Evolutionary conservation across 306 rosid genomes (phyloP), one percentile per base, ranked within the genome.

Genomic region (Crotalaria pallida): DNA sequence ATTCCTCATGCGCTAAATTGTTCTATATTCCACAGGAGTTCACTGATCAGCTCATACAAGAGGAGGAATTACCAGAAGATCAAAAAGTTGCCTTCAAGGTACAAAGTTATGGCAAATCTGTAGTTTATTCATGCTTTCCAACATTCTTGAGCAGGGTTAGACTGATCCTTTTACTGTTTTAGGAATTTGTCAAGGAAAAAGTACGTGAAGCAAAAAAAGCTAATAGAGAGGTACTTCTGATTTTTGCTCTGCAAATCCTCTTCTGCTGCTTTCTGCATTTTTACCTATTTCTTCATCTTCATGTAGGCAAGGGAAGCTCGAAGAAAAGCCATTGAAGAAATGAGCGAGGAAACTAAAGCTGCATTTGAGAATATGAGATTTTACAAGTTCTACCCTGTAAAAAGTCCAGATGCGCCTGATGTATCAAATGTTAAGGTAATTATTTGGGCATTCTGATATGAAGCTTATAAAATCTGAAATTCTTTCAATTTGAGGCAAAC

Each of bases 111-210:
- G 16, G 13, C 26, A 33, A 29, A 65, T 18, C 38, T 41, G 49
- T 65, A 7, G 34, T 33, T 29, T 0, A 6, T 47, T 26, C 9
- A 38, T n/a, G 41, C 44, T 45, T 51, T 47, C 36, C 12, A 19
- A 63, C 15, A 33, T 18, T 70, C 17, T 24, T 1, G n/a, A 29
- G 43, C 52, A 17, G 34, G 4, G n/a, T 1, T 36, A 23, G 22
- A 36, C 44, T 59, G 44, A 29, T 63, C 57, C 10, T 64, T 49
- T 24, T 47, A 3, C 15, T 56, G 47, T 71, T 60, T 15, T 51
- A 89, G 96, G 96, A 80, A 63, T 89, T 89, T 80, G 83, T 87
- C 23, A 89, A 76, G 84, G 93, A 85, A 84, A 85, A 76, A 84
- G 89, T 87, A 38, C 75, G 85, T 33, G 93, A 85, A 81, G 85